Percentiles rank a stretch among this genome's conserved stretches.
Evolutionary conservation across 306 rosid species (phyloP).

Genomic region (Ormosia semicastrata): DNA sequence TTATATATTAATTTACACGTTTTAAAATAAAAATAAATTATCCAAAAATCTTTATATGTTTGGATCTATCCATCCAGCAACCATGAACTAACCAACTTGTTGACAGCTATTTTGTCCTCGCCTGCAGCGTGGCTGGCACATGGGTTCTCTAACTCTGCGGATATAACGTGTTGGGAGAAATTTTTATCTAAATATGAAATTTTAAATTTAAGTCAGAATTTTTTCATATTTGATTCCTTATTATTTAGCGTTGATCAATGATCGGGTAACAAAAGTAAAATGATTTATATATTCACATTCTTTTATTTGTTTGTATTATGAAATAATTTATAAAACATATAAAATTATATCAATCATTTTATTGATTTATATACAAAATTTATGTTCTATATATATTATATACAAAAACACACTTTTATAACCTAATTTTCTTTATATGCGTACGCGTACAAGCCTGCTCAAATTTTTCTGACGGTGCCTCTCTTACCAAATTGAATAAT

Average conservation of each 20-base stretch:
- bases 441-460: not conserved
- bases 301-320: not conserved
- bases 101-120: conserved; percentile 41
- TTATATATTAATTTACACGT: too few relatives aligned
- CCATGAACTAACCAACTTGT: not conserved
- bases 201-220: too few relatives aligned
- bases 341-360: too few relatives aligned
- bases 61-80: conserved; percentile 4
- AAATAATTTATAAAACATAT: not conserved
- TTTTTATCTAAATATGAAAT: too few relatives aligned
- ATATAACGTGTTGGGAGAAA: too few relatives aligned
- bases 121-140: conserved; percentile 41
- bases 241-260: not conserved
- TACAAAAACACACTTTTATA: not conserved
- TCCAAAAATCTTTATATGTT: not conserved
- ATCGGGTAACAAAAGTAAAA: not conserved
- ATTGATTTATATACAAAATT: not conserved
- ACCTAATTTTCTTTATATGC: not conserved
- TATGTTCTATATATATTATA: not conserved
- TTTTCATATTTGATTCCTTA: not conserved
- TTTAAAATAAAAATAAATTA: too few relatives aligned
- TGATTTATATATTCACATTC: not conserved
- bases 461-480: too few relatives aligned
- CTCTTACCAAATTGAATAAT: too few relatives aligned
- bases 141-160: conserved; percentile 24